Evolutionary conservation across 306 rosid species (phyloP).

Genomic region (Medicago lupulina): DNA sequence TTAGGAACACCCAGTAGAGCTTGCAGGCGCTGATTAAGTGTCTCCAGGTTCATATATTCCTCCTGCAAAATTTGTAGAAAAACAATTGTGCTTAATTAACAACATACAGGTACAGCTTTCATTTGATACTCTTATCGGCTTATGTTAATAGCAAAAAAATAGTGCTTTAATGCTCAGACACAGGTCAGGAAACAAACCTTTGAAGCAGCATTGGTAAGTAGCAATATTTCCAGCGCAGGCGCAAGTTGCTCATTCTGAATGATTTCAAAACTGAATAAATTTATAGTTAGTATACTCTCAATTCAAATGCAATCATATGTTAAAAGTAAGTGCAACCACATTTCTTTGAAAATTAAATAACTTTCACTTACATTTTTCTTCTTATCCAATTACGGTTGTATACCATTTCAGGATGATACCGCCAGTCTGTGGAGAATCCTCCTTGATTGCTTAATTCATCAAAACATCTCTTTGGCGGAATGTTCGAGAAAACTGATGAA

Average conservation of each 20-base stretch:
- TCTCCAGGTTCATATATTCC: constrained; percentile 50
- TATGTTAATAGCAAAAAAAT: not conserved
- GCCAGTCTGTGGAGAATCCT: too few species aligned
- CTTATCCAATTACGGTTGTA: not conserved
- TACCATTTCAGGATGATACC: too few species aligned
- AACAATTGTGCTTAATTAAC: constrained; percentile 2
- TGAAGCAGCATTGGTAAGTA: constrained; percentile 31
- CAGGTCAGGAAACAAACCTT: constrained; percentile 46
- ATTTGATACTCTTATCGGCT: not conserved
- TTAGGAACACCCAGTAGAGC: not conserved
- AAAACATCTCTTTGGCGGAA: not conserved
- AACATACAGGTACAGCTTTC: not conserved
- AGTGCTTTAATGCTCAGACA: not conserved
- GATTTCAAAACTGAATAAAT: not conserved
- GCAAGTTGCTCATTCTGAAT: not conserved
- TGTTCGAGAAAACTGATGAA: not conserved
- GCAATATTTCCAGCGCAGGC: not conserved
- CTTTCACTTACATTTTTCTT: constrained; percentile 11
- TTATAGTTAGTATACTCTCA: not conserved
- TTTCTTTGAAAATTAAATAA: not conserved
- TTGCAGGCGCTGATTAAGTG: constrained; percentile 23
- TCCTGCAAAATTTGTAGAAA: constrained; percentile 41
- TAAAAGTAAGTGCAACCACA: not conserved
- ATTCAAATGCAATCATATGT: not conserved
- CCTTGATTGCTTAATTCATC: not conserved